phyloP scores from a whole-genome alignment of 1,139 yeast species.

The Lizanozyma gosingica region DNA sequence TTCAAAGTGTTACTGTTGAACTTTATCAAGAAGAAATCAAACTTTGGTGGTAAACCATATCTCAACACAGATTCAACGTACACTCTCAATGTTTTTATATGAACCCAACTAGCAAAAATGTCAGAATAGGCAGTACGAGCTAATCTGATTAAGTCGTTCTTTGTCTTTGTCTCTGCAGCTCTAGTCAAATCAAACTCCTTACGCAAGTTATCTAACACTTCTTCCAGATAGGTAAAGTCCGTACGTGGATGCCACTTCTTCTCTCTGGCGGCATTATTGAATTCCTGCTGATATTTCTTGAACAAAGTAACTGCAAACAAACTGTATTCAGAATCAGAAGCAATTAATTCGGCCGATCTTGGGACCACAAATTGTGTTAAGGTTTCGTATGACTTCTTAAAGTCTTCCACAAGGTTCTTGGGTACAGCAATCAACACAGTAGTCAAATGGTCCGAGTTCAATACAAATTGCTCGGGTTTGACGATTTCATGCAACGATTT shows the following conservation, averaged over 20 bases:
- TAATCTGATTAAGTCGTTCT: constrained; percentile 72
- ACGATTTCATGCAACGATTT: constrained; percentile 87
- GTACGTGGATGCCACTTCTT: constrained; percentile 82
- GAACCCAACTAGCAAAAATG: constrained; percentile 78
- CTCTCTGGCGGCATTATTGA: constrained; percentile 67
- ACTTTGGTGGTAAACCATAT: constrained; percentile 94
- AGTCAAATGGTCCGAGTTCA: constrained; percentile 76
- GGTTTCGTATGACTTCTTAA: constrained; percentile 65
- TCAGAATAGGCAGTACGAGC: constrained; percentile 86
- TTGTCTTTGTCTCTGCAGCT: constrained; percentile 63
- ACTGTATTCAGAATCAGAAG: constrained; percentile 64
- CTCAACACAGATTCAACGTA: constrained; percentile 69
- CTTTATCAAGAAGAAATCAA: constrained; percentile 54
- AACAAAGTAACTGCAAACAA: constrained; percentile 77
- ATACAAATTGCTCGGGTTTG: constrained; percentile 72
- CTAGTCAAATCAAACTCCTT: constrained; percentile 72
- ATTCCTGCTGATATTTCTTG: constrained; percentile 69
- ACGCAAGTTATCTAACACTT: constrained; percentile 58
- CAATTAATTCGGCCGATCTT: constrained; percentile 65
- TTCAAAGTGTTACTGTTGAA: constrained; percentile 29
- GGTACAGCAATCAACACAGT: constrained; percentile 87
- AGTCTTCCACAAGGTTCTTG: constrained; percentile 47
- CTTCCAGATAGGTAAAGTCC: constrained; percentile 83
- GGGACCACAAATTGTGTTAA: constrained; percentile 81
- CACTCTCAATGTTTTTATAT: constrained; percentile 57